Base-by-base conservation (phyloP, 2,329 filamentous ascomycete species). In the Aspergillus glaucus region DNA sequence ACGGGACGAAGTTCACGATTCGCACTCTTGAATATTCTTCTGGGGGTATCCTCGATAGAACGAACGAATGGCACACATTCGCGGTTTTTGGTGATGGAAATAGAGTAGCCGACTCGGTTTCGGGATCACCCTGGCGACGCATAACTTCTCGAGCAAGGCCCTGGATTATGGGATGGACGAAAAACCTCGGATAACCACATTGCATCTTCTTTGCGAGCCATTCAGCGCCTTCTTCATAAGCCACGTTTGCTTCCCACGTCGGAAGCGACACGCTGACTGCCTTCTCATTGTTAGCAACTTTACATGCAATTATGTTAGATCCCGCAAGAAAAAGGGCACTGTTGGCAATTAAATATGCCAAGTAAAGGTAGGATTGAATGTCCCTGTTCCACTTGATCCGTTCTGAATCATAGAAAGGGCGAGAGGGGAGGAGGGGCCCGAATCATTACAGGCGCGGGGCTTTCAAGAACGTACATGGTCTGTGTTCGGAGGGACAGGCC, bases 191-290 rank as follows among this genome's bases (percentile, higher is more conserved):
- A 69, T 98, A 98, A 32, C 93, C 93, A 41, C 87, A 94, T 55
- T 81, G 79, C 90, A 98, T 86, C 64, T 84, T 86, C 54, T 79
- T 80, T 15, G 93, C 55, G n/a, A 98, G 88, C 85, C 88, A 93
- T 49, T 84, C 75, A 65, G 94, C 80, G 45, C 90, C 92, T 69
- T 98, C 90, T 68, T 98, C 93, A 64, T 98, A 98, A 37, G 83
- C 92, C 36, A 98, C 77, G 62, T 95, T 97, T 56, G 90, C 78
- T 56, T 78, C 79, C 93, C 93, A 98, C 71, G 90, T 94, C 36
- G 93, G 93, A 22, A 98, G 75, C 14, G 93, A 97, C 39, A 97
- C 92, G 68, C 92, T 97, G 56, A 97, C 88, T 55, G 92, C 93
- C 91, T 96, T 47, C 46, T n/a, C 24, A 41, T 36, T 22, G 19